These are phyloP conservation scores for Typha latifolia DNA, from an alignment of 176 grass and related monocot species.

Conservation along the genomic window DNA sequence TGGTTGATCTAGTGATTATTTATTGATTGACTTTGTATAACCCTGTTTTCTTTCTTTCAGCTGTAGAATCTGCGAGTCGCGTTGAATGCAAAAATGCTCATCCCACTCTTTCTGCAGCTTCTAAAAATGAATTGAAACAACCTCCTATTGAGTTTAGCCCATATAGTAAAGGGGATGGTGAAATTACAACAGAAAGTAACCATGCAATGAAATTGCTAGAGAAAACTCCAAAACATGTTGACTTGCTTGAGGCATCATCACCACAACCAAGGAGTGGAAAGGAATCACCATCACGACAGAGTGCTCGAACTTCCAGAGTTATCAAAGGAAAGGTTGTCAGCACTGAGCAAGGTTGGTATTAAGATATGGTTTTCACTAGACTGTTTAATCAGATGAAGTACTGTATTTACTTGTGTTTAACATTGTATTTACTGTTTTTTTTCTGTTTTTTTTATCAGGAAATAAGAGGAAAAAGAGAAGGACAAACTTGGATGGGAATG, in stretches of 20 bases:
- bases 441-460: background rate
- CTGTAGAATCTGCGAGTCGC: slow-evolving; percentile 21
- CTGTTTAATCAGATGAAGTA: background rate
- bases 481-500: background rate
- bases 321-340: background rate
- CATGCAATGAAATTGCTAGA: slow-evolving; percentile 10
- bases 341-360: slow-evolving; percentile 24
- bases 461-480: slow-evolving; percentile 1
- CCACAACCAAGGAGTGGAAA: slow-evolving; percentile 16
- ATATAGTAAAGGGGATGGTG: background rate
- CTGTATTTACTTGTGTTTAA: background rate
- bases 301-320: no score
- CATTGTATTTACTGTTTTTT: background rate
- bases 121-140: slow-evolving; percentile 21
- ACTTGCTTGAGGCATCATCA: slow-evolving; percentile 5
- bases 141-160: slow-evolving; percentile 7
- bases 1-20: background rate
- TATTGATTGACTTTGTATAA: background rate
- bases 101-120: slow-evolving; percentile 11
- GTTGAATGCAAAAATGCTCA: slow-evolving; percentile 10
- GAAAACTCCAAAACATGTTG: slow-evolving; percentile 9
- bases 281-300: slow-evolving; percentile 7
- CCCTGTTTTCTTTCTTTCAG: slow-evolving; percentile 10
- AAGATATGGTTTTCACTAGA: slow-evolving; percentile 10
- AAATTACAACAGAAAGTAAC: background rate